Evolutionary conservation across 768 basidiomycete genomes (phyloP), one percentile per base, ranked within the genome.

Genomic region (Galerina marginata): DNA sequence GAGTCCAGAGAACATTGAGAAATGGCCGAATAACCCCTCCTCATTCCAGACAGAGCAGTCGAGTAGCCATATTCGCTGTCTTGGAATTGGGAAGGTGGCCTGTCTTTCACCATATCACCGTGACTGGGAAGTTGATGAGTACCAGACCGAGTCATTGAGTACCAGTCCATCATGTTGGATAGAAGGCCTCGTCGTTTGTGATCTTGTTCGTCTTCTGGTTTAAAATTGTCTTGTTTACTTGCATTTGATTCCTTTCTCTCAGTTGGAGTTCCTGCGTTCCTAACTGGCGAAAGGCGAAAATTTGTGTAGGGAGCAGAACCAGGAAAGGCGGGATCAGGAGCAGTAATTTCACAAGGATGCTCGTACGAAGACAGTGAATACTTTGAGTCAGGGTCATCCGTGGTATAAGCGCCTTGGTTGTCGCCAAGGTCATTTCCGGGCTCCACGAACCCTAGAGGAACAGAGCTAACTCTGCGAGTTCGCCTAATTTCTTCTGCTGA

Each of bases 291-390:
- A 40, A 23, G 26, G 15, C n/a, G 33, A 26, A 15, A 56, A 15
- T 20, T 20, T 39, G 60, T 14, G 26, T 54, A 55, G 36, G 56
- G 29, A 40, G 52, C 54, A 15, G 60, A 60, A 15, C 66, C 72
- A 45, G 73, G 58, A 61, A 84, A 82, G 3, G 76, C 78, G 56
- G 74, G 71, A 40, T 74, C 69, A 2, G 88, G 89, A 2, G 86
- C 79, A 15, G 74, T 75, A 43, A 90, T 87, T 47, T 87, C 85
- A 62, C 87, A 81, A 9, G 87, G 86, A 61, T 89, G 86, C 50
- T 79, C 74, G 72, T 86, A 83, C 3, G 86, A 85, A 15, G 85
- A 82, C 46, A 86, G 69, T 0, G 84, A 78, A 58, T 77, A 84
- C 67, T 74, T 79, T 60, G 74, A 70, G 55, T 79, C 68, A n/a